Base-by-base conservation (phyloP, 257 asterid species). In the Anisodus tanguticus region DNA sequence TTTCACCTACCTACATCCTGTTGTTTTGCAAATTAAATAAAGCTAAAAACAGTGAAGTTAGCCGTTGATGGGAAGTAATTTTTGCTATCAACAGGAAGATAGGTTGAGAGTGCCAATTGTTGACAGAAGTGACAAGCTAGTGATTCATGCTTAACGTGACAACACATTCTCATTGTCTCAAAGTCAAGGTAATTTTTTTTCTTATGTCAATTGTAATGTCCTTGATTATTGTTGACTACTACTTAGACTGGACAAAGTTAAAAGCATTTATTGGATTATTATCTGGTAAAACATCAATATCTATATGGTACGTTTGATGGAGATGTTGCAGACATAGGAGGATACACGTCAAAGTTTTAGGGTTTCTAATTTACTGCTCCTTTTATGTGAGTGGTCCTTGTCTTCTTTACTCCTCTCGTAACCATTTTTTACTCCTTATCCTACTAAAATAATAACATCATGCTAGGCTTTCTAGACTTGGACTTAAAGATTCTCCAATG, bases 271-370 rank as follows among this genome's bases (percentile, higher is more conserved):
- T 76, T 76, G 26, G 63, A 51, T 76, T 13, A 76, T 13, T 76
- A 26, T 76, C 53, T 3, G 81, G 81, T 76, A 76, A 76, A 76
- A 76, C 81, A 55, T 76, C 63, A 51, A 26, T 51, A 8, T 76
- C 81, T 51, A 26, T 51, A 69, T 69, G 47, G 51, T 81, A 57
- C 88, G 0, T 17, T 76, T 15, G 81, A 76, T 87, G 79, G 88
- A 88, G 85, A 77, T 8, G 19, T 80, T 87, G 84, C 86, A 81
- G 84, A 54, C 83, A 64, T 19, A 80, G 66, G 17, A 86, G 87
- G 87, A 80, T 68, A 68, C 81, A 86, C 83, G 91, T 88, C 90
- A 86, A 85, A 82, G 59, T 57, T 69, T 69, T 57, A 80, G 78
- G 83, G 87, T 84, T 47, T 22, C 35, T 47, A 74, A 41, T 51